A percentile compares a stretch with the other conserved stretches of the same genome.
phyloP scores from a whole-genome alignment of 768 basidiomycete species.

The Leucogyrophana mollusca region DNA sequence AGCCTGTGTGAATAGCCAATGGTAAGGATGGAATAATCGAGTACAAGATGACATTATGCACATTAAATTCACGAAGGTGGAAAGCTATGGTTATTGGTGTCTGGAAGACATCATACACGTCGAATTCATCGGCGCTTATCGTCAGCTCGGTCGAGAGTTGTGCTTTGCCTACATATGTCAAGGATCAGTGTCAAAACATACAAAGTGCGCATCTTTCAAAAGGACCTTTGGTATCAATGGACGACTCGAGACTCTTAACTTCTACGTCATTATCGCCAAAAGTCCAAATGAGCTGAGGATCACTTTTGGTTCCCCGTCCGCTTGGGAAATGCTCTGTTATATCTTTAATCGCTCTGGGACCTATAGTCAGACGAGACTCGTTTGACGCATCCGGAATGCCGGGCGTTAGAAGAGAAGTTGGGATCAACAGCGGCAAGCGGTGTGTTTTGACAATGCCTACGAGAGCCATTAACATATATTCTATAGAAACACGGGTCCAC shows the following conservation, averaged over 20 bases:
- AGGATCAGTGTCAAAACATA: background rate
- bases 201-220: background rate
- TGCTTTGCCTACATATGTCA: conserved; percentile 42
- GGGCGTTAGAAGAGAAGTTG: conserved; percentile 62
- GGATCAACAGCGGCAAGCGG: conserved; percentile 58
- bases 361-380: conserved; percentile 69
- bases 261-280: conserved; percentile 68
- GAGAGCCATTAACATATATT: conserved; percentile 7
- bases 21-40: background rate
- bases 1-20: conserved; percentile 48
- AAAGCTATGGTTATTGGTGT: conserved; percentile 71
- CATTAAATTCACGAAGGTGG: conserved; percentile 83
- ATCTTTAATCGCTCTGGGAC: conserved; percentile 70
- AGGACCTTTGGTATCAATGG: conserved; percentile 63
- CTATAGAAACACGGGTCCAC: conserved; percentile 10
- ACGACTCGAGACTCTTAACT: conserved; percentile 66
- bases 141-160: conserved; percentile 75
- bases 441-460: conserved; percentile 83
- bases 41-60: conserved; percentile 28
- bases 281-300: conserved; percentile 82
- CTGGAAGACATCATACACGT: conserved; percentile 64
- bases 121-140: conserved; percentile 80
- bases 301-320: conserved; percentile 58
- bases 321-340: conserved; percentile 81
- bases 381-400: conserved; percentile 54